Evolutionary conservation across 116 monocot species (phyloP), one percentile per base, ranked within the genome.

Genomic region (Zostera marina): DNA sequence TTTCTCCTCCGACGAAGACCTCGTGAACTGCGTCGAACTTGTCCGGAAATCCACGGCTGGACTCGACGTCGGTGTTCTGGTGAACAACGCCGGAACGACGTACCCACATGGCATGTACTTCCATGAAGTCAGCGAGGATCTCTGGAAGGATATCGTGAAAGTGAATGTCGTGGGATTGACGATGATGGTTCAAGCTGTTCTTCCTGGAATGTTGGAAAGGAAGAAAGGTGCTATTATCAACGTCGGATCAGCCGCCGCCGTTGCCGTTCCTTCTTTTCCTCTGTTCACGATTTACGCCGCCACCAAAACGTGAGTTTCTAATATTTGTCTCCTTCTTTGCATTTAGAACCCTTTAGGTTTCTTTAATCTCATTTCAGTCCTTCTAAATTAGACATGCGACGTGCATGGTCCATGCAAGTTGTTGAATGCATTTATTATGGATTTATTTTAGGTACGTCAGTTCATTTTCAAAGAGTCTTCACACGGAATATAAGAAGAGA

Each of bases 241-340:
- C 40, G 51, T 88, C 19, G 83, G 87, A 7, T 87, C 82, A 1
- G 87, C 68, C 2, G 53, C 82, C 1, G 39, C 81, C 0, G 47
- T 45, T 1, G 87, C 63, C 0, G 0, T 81, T 11, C 82, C 82
- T 10, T 76, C 82, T 9, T 66, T 58, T 45, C 87, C 87, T 16
- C 61, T 79, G 16, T 63, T 58, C 26, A 52, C 79, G 24, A 58
- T 87, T 13, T 87, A 87, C 46, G 68, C 87, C 2, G 65, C 79
- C 24, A 79, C 77, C 38, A 87, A 87, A 67, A 73, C 71, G 87
- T 87, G 44, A 74, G 82, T 32, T 32, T 32, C 32, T 32, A 32
- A 32, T 1, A 2, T 32, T 32, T 32, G 0, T 32, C 5, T 32
- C 5, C 5, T 32, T 32, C 4, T 5, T 1, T 32, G 32, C 32